A percentile compares a stretch with the other conserved stretches of the same genome.
Evolutionary conservation across 148 eudicot species (phyloP).

Genomic region (Vaccinium corymbosum): DNA sequence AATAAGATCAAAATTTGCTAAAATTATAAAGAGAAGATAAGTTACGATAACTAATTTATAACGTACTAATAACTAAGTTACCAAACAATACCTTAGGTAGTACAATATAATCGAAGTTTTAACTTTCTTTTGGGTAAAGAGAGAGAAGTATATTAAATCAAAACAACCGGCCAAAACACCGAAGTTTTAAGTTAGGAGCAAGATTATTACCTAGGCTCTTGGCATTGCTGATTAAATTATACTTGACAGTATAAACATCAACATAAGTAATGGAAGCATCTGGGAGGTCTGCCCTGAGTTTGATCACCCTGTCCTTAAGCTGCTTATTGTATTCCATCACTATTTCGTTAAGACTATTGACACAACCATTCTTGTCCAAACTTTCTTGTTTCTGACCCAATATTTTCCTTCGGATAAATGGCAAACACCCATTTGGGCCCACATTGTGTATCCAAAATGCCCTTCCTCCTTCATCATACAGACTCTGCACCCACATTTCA

Average conservation of each 20-base stretch:
- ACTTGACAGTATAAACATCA: constrained; percentile 28
- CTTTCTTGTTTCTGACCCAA: background rate
- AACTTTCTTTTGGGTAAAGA: too few species aligned
- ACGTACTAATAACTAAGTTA: too few species aligned
- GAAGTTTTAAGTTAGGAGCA: too few species aligned
- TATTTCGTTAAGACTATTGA: constrained; percentile 23
- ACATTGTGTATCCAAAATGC: constrained; percentile 37
- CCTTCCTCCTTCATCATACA: constrained; percentile 29
- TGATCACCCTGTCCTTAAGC: constrained; percentile 21
- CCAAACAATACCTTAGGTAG: too few species aligned
- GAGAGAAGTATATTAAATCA: too few species aligned
- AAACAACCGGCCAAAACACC: too few species aligned
- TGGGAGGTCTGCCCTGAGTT: constrained; percentile 24
- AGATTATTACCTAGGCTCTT: constrained; percentile 18
- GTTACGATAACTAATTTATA: too few species aligned
- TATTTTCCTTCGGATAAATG: background rate
- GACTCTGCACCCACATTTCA: constrained; percentile 15
- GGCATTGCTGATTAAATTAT: constrained; percentile 22
- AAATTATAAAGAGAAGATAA: too few species aligned
- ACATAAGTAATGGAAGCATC: constrained; percentile 24
- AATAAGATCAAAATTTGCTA: too few species aligned
- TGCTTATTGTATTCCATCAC: constrained; percentile 24
- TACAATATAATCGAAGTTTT: too few species aligned
- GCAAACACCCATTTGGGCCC: constrained; percentile 38
- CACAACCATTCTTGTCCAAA: constrained; percentile 27